A percentile compares a stretch with the other conserved stretches of the same genome.
These are phyloP conservation scores for Epichloe festucae DNA, from an alignment of 2,329 filamentous ascomycete species.

Conservation along the genomic window DNA sequence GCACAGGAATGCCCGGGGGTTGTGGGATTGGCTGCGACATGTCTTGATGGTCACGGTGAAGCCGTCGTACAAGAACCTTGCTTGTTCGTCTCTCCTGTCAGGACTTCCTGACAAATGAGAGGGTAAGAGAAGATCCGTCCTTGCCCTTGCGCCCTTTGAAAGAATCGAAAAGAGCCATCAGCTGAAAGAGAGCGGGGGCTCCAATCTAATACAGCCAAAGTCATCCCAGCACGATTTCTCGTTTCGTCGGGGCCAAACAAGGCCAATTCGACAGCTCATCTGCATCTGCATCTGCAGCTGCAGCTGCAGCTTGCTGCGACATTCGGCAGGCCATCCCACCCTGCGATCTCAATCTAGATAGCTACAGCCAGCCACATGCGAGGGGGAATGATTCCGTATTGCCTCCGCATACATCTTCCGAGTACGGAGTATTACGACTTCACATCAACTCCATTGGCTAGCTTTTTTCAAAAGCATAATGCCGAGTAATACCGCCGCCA, in stretches of 20 bases:
- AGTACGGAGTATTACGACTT: background rate
- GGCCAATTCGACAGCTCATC: background rate
- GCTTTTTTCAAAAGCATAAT: background rate
- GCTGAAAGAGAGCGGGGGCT: background rate
- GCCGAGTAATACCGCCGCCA: background rate
- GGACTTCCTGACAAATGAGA: too few species aligned
- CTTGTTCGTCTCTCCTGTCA: background rate
- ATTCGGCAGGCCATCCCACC: background rate
- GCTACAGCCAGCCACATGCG: conserved; percentile 2
- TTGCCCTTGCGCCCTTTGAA: background rate
- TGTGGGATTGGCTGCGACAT: conserved; percentile 24
- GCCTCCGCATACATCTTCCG: background rate
- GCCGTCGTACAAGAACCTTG: too few species aligned
- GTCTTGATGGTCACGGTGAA: background rate
- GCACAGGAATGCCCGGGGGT: conserved; percentile 21
- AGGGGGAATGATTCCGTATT: background rate
- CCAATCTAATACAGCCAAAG: background rate
- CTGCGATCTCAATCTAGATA: background rate
- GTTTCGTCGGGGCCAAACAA: background rate
- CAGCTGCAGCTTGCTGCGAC: background rate
- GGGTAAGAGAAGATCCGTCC: background rate
- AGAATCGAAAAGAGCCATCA: background rate
- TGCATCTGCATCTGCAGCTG: background rate
- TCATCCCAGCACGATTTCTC: background rate
- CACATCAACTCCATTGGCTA: background rate